Percentiles rank a stretch among this genome's conserved stretches.
Evolutionary conservation across 768 basidiomycete species (phyloP).

Genomic region (Cystofilobasidium ferigula): DNA sequence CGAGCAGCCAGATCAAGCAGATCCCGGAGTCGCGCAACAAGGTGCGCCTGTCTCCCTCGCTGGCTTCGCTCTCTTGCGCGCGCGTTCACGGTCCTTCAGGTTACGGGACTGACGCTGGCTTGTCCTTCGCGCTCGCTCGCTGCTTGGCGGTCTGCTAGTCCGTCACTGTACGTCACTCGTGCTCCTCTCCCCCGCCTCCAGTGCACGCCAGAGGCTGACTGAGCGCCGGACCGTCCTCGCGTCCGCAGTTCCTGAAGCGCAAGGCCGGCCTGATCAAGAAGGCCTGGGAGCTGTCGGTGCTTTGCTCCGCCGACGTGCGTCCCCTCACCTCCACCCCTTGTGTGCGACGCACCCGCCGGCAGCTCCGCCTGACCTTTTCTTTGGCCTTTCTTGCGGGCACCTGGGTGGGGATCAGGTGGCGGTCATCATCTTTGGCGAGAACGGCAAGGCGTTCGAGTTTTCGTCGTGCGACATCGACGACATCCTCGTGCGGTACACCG

Average conservation of each 20-base stretch:
- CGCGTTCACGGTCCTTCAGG: too few relatives aligned
- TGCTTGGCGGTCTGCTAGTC: neutral
- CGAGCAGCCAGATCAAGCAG: slow-evolving; percentile 19
- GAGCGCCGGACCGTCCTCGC: neutral
- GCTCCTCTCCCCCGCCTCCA: neutral
- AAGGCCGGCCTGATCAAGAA: slow-evolving; percentile 27
- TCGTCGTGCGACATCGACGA: slow-evolving; percentile 19
- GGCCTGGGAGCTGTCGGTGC: slow-evolving; percentile 26
- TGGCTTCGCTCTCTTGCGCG: neutral
- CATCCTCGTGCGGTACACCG: slow-evolving; percentile 19
- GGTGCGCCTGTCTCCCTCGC: neutral
- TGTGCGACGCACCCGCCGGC: too few relatives aligned
- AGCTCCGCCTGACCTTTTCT: too few relatives aligned
- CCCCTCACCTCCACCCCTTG: neutral
- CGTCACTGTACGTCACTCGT: neutral
- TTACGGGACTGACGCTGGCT: neutral
- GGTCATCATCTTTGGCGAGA: slow-evolving; percentile 20
- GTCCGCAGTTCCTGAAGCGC: slow-evolving; percentile 21
- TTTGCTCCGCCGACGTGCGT: slow-evolving; percentile 25
- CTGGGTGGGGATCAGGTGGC: slow-evolving; percentile 11
- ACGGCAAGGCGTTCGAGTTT: slow-evolving; percentile 25
- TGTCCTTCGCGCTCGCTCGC: too few relatives aligned
- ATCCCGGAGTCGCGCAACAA: slow-evolving; percentile 19
- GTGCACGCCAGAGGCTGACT: neutral
- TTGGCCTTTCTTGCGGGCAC: neutral